These are phyloP conservation scores for Asclepias syriaca DNA, from an alignment of 257 asterid genomes.

Conservation along the genomic window DNA sequence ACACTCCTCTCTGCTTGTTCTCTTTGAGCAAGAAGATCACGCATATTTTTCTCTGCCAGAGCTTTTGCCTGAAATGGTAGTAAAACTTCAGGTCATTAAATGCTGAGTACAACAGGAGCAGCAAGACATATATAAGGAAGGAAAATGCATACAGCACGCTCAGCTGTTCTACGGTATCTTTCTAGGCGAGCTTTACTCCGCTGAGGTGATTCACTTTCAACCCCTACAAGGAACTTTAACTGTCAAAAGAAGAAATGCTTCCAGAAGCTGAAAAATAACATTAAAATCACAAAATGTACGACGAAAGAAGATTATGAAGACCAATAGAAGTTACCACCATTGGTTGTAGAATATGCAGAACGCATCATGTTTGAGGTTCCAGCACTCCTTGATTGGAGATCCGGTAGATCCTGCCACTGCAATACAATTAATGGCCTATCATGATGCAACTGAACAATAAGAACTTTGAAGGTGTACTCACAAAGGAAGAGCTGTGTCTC, in stretches of 20 bases:
- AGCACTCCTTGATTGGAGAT: conserved; percentile 35
- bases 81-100: conserved; percentile 11
- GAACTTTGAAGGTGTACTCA: conserved; percentile 44
- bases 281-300: background rate
- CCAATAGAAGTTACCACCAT: conserved; percentile 37
- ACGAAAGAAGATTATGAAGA: background rate
- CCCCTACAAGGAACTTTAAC: conserved; percentile 38
- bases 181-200: conserved; percentile 90
- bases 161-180: conserved; percentile 87
- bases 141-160: conserved; percentile 75
- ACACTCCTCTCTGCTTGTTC: conserved; percentile 89
- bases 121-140: conserved; percentile 1
- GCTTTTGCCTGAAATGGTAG: conserved; percentile 77
- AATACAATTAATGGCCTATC: conserved; percentile 19
- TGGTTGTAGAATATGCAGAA: conserved; percentile 42
- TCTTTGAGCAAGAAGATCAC: conserved; percentile 81
- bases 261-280: conserved; percentile 4
- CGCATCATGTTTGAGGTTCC: conserved; percentile 39
- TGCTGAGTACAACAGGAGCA: background rate
- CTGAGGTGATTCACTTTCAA: conserved; percentile 82
- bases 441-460: conserved; percentile 18
- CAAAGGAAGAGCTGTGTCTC: conserved; percentile 51
- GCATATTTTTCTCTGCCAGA: conserved; percentile 89
- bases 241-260: conserved; percentile 7
- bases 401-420: conserved; percentile 35